Base-by-base conservation (phyloP, 768 basidiomycete genomes). In the Suillus subaureus region DNA sequence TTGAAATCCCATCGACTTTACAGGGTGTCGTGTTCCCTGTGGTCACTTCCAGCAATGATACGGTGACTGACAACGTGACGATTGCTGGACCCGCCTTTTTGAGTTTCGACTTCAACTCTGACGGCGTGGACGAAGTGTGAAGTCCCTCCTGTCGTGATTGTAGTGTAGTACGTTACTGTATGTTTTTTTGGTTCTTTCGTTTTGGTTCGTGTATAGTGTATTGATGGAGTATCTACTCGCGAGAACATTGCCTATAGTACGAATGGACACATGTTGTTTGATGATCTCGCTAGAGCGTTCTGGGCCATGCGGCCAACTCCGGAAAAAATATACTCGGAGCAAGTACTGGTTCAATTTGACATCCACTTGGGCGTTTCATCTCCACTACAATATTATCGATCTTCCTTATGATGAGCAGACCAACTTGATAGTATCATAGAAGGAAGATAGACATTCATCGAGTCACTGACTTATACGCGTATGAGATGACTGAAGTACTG, bases 81-180 rank as follows among this genome's bases (percentile, higher is more conserved):
- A 66, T 83, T 33, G 82, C 82, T 51, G 82, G 82, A 9, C 80
- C 78, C 26, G 71, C 75, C 26, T 74, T 80, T 65, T 45, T 79
- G 52, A 56, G 64, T 42, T 73, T 75, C 54, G 39, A 60, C 37
- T 71, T 71, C 40, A 64, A 65, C 23, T 69, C 79, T 76, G 47
- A 74, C 64, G 63, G 47, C 6, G 9, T 15, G 45, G 28, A 42
- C 5, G 40, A 42, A 61, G 4, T 8, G 21, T 51, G 6, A 28
- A 11, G 11, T 28, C 11, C n/a, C 1, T 26, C 6, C 8, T 40
- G 51, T 6, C 26, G 13, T 55, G 13, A 21, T 23, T 33, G 28
- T 16, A 33, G 12, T 51, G 11, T 39, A 12, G 35, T 33, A 1
- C 6, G 49, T 23, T 61, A 15, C 18, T 62, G 16, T 16, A 18